Conservation (phyloP, 768 basidiomycete species). For the Tulasnella sp. region DNA sequence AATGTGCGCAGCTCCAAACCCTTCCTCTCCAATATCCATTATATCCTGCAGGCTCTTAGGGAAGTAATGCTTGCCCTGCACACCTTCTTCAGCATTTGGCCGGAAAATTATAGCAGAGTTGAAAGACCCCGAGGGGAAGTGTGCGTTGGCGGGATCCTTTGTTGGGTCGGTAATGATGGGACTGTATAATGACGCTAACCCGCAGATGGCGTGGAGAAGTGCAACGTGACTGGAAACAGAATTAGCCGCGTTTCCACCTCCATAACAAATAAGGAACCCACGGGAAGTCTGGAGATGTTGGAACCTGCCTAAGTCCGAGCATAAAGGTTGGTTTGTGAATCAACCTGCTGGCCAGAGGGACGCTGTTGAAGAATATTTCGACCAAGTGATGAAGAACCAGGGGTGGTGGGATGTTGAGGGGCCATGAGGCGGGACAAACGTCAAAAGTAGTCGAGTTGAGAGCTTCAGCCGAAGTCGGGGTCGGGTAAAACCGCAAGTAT, state of each 20-base stretch:
- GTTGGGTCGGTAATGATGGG: not conserved
- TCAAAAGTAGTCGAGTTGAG: not conserved
- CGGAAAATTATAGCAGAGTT: conserved; percentile 1
- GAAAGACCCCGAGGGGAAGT: not conserved
- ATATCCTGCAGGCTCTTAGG: not conserved
- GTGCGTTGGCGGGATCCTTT: not conserved
- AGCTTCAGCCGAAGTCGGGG: not conserved
- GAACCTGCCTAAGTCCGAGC: not conserved
- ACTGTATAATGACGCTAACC: conserved; percentile 21
- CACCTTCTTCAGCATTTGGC: not conserved
- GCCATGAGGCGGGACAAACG: conserved; percentile 32
- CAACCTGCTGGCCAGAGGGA: not conserved
- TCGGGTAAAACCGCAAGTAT: not conserved
- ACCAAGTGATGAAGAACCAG: conserved; percentile 18
- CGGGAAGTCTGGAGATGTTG: conserved; percentile 24
- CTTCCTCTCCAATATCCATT: not conserved
- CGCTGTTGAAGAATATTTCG: conserved; percentile 22
- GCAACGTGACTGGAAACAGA: not conserved
- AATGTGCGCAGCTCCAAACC: not conserved
- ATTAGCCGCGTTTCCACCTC: not conserved
- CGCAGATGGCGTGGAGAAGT: conserved; percentile 29
- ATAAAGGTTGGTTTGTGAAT: conserved; percentile 27
- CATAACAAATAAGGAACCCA: not conserved
- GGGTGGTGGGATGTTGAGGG: conserved; percentile 5
- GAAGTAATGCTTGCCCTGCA: not conserved